phyloP scores from a whole-genome alignment of 331 rosid genomes.

The Acacia pycnantha region DNA sequence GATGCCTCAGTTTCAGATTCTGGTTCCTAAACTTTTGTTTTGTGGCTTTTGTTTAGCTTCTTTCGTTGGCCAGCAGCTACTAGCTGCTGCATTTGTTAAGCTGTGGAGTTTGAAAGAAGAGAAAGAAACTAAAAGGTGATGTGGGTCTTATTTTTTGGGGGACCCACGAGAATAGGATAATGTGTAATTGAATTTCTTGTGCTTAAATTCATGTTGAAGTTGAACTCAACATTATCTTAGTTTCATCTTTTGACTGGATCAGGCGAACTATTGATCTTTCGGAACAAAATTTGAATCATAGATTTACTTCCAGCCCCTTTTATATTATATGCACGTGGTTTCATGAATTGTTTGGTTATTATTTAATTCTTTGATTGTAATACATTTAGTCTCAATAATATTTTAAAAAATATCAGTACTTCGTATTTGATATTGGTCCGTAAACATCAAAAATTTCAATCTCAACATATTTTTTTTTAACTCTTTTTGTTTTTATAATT shows the following conservation, averaged over 20 bases:
- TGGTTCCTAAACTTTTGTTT: background rate
- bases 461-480: too few species aligned
- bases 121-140: background rate
- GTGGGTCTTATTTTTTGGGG: background rate
- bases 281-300: background rate
- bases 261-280: background rate
- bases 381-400: too few species aligned
- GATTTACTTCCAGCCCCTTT: background rate
- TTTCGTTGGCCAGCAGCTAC: background rate
- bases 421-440: too few species aligned
- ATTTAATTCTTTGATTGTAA: too few species aligned
- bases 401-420: too few species aligned
- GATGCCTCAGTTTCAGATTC: background rate
- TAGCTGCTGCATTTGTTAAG: background rate
- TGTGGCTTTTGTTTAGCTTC: background rate
- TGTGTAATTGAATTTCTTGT: background rate
- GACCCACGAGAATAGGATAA: background rate
- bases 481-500: too few species aligned
- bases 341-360: background rate
- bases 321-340: background rate
- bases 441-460: too few species aligned
- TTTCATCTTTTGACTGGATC: background rate
- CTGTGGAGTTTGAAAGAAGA: background rate
- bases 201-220: background rate
- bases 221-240: background rate